Conservation (phyloP, 2,329 filamentous ascomycete species). For the Colletotrichum spinosum region DNA sequence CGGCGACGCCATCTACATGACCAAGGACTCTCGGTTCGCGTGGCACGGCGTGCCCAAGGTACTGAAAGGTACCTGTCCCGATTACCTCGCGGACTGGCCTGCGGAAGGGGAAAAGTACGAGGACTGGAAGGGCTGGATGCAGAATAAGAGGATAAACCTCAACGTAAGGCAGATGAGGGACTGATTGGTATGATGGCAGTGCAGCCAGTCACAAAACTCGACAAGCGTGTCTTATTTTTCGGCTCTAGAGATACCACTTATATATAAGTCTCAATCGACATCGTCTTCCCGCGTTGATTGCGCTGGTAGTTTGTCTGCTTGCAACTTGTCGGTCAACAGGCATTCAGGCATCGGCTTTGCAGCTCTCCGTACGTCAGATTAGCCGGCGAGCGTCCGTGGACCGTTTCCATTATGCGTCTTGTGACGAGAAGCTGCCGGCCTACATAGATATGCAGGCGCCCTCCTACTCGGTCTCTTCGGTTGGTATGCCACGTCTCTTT, state of each 20-base stretch:
- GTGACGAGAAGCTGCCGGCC: too few relatives aligned
- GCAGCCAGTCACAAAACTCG: neutral
- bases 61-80: slow-evolving; percentile 81
- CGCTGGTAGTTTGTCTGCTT: too few relatives aligned
- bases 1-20: slow-evolving; percentile 94
- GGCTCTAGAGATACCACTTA: slow-evolving; percentile 3
- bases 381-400: too few relatives aligned
- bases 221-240: neutral
- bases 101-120: slow-evolving; percentile 65
- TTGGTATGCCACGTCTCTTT: too few relatives aligned
- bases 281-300: too few relatives aligned
- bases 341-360: too few relatives aligned
- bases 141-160: slow-evolving; percentile 86
- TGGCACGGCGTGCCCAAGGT: slow-evolving; percentile 98
- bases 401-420: too few relatives aligned
- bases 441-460: too few relatives aligned
- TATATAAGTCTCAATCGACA: too few relatives aligned
- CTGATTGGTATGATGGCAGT: slow-evolving; percentile 38
- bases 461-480: too few relatives aligned
- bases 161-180: slow-evolving; percentile 92
- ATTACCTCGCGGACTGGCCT: slow-evolving; percentile 81
- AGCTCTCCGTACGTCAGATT: too few relatives aligned
- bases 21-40: slow-evolving; percentile 81
- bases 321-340: too few relatives aligned
- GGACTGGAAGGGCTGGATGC: slow-evolving; percentile 89